Evolutionary conservation across 1,284 basidiomycete species (phyloP), one percentile per base, ranked within the genome.

Genomic region (Puccinia novopanici): DNA sequence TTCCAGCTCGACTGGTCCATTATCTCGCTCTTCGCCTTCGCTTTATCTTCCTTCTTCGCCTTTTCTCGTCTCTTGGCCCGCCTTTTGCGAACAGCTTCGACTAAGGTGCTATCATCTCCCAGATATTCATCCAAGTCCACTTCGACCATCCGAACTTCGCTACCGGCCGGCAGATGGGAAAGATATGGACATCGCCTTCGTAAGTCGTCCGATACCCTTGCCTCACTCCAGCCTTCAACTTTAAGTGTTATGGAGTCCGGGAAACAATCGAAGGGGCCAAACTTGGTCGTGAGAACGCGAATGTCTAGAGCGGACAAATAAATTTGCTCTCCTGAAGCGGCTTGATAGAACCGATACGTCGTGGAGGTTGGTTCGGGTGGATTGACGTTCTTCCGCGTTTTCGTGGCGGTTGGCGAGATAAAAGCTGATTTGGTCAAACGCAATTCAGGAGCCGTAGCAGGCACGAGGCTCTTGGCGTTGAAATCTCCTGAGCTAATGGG

Each of bases 251-350:
- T 91, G 19, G 88, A 88, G 82, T 93, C 90, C 0, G 97, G 96
- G 86, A 99, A 96, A 1, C 91, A 89, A 0, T 91, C 87, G 83
- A 98, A 98, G 81, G 89, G 89, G 83, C 90, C 88, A 87, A 91
- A 98, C 85, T 95, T 91, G 15, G 93, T 89, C 22, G 95, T 88
- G 19, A 99, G 89, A 80, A 98, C 94, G 86, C 92, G 92, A 86
- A 96, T 97, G 86, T 99, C 96, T 55, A 99, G 89, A 1, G 96
- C 95, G 84, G 97, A 94, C 19, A 99, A 89, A 87, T 93, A 99
- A 83, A 98, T 89, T 24, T 93, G 92, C 82, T 93, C 89, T 22
- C 96, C 97, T 2, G 93, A 93, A 0, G 93, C 91, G 15, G 94
- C 93, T 86, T 99, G 97, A 86, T 98, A 99, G 86, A 93, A 99